Base-by-base conservation (phyloP, 2,329 filamentous ascomycete species). In the Myriosclerotinia duriaeana region DNA sequence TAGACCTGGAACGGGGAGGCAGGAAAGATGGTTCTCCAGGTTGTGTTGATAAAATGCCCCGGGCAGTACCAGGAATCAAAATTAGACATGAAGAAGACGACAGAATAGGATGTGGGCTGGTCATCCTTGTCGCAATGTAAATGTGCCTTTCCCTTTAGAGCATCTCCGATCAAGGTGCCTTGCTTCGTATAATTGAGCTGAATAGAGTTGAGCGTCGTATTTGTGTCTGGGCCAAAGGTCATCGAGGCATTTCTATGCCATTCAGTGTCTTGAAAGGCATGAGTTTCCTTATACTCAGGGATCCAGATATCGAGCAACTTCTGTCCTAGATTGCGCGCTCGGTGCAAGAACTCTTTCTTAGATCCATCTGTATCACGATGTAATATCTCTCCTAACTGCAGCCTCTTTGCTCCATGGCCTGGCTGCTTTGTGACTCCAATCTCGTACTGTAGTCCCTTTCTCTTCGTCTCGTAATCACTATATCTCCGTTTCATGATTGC, bases 21-120 rank as follows among this genome's bases (percentile, higher is more conserved):
- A 55, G 53, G 53, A 17, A 55, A 40, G 14, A 40, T 55, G 8
- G 53, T 55, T 8, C n/a, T 12, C 36, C 36, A 55, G 12, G 36
- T 55, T 14, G 20, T 55, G 5, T 55, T 40, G 30, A 55, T 55
- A 17, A 55, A 55, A 40, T 55, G 53, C 8, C 53, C 53, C 5
- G 53, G 53, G 6, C 36, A 55, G 17, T 55, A 40, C n/a, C 53
- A 26, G 5, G 40, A 11, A n/a, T 55, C 53, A 14, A 40, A 55
- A 9, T 55, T 55, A 7, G 53, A 55, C 36, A 55, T 55, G 53
- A 55, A 55, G n/a, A 55, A 55, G 34, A 55, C 53, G 34, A 55
- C 12, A 12, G 53, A 55, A 40, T 55, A 55, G 53, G 53, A 55
- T 12, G 53, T 55, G 12, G 53, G 53, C n/a, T 55, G 34, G 36